phyloP scores from a whole-genome alignment of 225 moss, liverwort and hornwort species.

The Marchantia polymorpha region DNA sequence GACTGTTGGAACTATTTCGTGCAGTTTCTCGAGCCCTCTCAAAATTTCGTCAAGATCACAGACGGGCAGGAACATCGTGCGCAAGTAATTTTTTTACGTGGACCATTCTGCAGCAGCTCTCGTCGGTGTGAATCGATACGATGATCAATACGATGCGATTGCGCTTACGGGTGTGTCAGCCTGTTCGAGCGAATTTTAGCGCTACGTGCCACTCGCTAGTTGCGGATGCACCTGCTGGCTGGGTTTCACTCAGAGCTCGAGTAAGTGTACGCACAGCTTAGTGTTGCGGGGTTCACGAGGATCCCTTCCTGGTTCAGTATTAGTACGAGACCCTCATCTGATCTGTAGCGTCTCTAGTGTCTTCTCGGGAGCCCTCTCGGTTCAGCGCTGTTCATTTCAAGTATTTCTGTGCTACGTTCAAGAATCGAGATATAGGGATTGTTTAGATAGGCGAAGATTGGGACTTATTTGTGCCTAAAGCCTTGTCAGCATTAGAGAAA shows the following conservation, averaged over 20 bases:
- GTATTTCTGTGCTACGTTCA: constrained; percentile 18
- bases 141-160: constrained; percentile 29
- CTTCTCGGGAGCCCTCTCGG: constrained; percentile 19
- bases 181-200: constrained; percentile 30
- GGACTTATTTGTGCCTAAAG: constrained; percentile 25
- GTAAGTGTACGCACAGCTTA: constrained; percentile 26
- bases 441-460: constrained; percentile 28
- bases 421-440: constrained; percentile 25
- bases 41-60: constrained; percentile 43
- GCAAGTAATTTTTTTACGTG: constrained; percentile 28
- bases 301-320: constrained; percentile 26
- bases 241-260: constrained; percentile 25
- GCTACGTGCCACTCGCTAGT: constrained; percentile 28
- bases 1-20: constrained; percentile 52
- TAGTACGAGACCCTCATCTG: constrained; percentile 24
- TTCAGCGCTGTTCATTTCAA: constrained; percentile 24
- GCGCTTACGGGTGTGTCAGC: constrained; percentile 32
- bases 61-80: constrained; percentile 47
- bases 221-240: constrained; percentile 19
- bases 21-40: constrained; percentile 47
- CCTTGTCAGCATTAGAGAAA: constrained; percentile 26
- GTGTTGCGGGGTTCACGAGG: constrained; percentile 25
- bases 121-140: constrained; percentile 36
- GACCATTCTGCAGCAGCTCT: constrained; percentile 43
- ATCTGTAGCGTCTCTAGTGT: constrained; percentile 27